Evolutionary conservation across 495 filamentous ascomycete species (phyloP).

Genomic region (Aspergillus diversus): DNA sequence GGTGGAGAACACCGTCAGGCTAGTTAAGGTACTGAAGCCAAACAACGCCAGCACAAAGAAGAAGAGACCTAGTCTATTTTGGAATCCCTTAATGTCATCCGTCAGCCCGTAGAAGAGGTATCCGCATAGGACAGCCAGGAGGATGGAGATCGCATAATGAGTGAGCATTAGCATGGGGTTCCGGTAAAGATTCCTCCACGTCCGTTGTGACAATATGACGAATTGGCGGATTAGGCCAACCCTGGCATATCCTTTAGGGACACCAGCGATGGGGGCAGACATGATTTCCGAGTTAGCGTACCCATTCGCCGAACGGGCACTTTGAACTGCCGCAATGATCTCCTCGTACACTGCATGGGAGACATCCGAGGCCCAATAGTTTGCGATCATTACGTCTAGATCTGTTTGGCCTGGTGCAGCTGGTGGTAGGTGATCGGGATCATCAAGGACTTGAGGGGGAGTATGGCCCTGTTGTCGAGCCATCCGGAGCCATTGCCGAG

Average conservation of each 20-base stretch:
- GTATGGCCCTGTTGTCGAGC: constrained; percentile 65
- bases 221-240: constrained; percentile 82
- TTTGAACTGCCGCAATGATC: constrained; percentile 66
- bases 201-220: constrained; percentile 82
- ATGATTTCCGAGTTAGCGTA: constrained; percentile 61
- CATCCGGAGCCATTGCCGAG: constrained; percentile 69
- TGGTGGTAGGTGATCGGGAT: constrained; percentile 76
- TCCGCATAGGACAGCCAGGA: constrained; percentile 90
- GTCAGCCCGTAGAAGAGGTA: constrained; percentile 96
- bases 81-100: constrained; percentile 95
- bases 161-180: constrained; percentile 99
- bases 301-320: constrained; percentile 70
- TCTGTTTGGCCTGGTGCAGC: constrained; percentile 69
- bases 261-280: constrained; percentile 41
- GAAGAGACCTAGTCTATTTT: constrained; percentile 97
- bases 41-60: constrained; percentile 97
- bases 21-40: constrained; percentile 94
- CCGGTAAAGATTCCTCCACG: constrained; percentile 96
- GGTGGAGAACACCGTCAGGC: constrained; percentile 88
- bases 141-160: constrained; percentile 97
- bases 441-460: constrained; percentile 66
- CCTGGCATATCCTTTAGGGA: constrained; percentile 78
- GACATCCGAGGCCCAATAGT: constrained; percentile 79
- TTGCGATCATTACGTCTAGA: constrained; percentile 77
- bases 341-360: constrained; percentile 78